Conservation (phyloP, 2,329 filamentous ascomycete species). For the Ploettnerulaceae sp. region DNA sequence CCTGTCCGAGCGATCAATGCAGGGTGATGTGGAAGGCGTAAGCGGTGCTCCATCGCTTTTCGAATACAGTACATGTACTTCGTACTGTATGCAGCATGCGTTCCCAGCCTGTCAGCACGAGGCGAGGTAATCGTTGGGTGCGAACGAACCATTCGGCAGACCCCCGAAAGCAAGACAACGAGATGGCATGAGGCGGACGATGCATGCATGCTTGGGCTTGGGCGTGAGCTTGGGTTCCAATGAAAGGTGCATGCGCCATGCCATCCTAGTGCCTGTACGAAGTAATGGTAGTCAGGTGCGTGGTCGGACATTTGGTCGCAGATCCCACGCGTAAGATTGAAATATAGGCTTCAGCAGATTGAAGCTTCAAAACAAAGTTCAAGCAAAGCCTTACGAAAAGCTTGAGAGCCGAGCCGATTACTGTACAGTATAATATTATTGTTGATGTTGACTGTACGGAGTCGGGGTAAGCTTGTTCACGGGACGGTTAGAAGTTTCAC, state of each 20-base stretch:
- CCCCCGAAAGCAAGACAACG: constrained; percentile 1
- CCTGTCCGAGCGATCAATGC: constrained; percentile 1
- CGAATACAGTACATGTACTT: too few species aligned
- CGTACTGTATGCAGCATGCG: too few species aligned
- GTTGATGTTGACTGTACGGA: not conserved
- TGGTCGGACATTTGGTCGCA: too few species aligned
- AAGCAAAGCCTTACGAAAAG: not conserved
- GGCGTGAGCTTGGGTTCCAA: too few species aligned
- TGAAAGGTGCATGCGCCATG: too few species aligned
- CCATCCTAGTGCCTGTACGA: too few species aligned
- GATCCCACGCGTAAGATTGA: too few species aligned
- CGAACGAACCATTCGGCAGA: constrained; percentile 3
- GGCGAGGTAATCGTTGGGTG: not conserved
- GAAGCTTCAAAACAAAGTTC: constrained; percentile 16
- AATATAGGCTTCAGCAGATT: too few species aligned
- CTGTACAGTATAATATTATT: too few species aligned
- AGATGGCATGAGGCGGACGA: constrained; percentile 18
- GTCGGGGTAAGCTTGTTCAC: not conserved
- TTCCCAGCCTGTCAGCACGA: not conserved
- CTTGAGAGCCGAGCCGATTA: constrained; percentile 15
- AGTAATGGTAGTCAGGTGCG: constrained; percentile 29
- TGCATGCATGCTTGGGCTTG: too few species aligned
- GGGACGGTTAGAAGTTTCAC: not conserved
- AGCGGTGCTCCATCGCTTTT: too few species aligned
- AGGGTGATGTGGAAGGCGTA: too few species aligned